Base-by-base conservation (phyloP, 768 basidiomycete genomes). In the Epithele typhae region DNA sequence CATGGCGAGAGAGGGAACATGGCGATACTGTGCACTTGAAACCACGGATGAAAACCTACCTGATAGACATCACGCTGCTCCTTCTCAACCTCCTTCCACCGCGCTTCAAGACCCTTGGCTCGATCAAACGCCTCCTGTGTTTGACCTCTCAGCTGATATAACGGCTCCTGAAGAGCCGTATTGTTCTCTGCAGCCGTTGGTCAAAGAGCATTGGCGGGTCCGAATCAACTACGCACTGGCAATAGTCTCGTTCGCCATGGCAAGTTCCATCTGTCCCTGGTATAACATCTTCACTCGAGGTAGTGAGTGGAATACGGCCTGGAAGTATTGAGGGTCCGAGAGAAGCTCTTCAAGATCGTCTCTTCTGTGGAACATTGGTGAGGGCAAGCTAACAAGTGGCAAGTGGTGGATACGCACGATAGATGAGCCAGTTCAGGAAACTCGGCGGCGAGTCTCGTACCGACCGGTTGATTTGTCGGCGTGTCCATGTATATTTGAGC, bases 281-380 rank as follows among this genome's bases (percentile, higher is more conserved):
- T 92, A 85, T 48, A 92, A 70, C 14, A 75, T 73, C 58, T 85
- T 84, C 33, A 95, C 90, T 22, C 74, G 72, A 2, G 81, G 70
- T 9, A 95, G 67, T 1, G 88, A 81, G 64, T 93, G 86, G 53
- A 98, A 85, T 51, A 87, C 71, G 7, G 93, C 87, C 62, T 94
- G 87, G 54, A 94, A 93, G 63, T 93, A 93, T 14, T 70, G 68
- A 1, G 83, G 85, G 61, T 96, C 90, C 12, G 76, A 73, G 18
- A 96, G 68, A 4, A 96, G 69, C 59, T 94, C 92, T 64, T 96
- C 89, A n/a, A 98, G 74, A 57, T 93, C 92, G 54, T 90, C 85
- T 41, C 88, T 80, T 54, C 92, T 93, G 58, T 10, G 42, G 22
- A 36, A 34, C 11, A 32, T 5, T 37, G 19, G 4, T 19, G n/a